These are phyloP conservation scores for Myriosclerotinia curreyana DNA, from an alignment of 2,329 filamentous ascomycete genomes.

Conservation along the genomic window DNA sequence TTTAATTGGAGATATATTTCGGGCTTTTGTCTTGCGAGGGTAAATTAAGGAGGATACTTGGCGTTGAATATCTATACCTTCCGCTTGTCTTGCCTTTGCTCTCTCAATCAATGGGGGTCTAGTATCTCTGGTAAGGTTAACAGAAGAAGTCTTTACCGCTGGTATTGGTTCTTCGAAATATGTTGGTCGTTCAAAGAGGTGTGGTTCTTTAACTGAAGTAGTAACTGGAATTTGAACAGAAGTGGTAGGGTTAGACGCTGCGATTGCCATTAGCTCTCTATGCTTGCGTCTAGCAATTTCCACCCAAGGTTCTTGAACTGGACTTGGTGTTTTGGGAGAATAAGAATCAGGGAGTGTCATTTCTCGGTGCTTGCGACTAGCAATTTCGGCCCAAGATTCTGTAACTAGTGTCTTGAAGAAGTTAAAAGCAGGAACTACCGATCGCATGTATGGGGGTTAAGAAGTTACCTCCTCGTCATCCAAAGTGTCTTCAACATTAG, in stretches of 20 bases:
- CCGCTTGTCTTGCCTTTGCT: not conserved
- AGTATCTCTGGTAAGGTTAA: not conserved
- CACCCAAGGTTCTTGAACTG: conserved; percentile 2
- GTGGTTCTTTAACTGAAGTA: not conserved
- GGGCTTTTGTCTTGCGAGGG: not conserved
- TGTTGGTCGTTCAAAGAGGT: not conserved
- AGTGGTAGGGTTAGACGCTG: not conserved
- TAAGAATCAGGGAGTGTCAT: not conserved
- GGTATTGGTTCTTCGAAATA: not conserved
- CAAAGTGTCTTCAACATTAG: not conserved
- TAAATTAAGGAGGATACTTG: conserved; percentile 13
- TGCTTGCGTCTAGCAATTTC: conserved; percentile 13
- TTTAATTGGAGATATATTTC: not conserved
- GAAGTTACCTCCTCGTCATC: conserved; percentile 3
- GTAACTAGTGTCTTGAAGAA: not conserved
- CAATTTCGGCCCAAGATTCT: not conserved
- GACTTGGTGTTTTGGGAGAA: not conserved
- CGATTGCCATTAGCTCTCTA: not conserved
- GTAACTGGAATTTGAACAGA: not conserved
- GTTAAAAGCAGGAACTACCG: conserved; percentile 4
- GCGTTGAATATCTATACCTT: conserved; percentile 3
- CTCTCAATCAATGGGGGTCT: not conserved
- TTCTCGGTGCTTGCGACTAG: conserved; percentile 8
- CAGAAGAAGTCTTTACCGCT: too few species aligned
- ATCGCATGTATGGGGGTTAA: not conserved